Evolutionary conservation across 1,139 yeast species (phyloP), one percentile per base, ranked within the genome.

Genomic region (Entelexis sorbosivorans): DNA sequence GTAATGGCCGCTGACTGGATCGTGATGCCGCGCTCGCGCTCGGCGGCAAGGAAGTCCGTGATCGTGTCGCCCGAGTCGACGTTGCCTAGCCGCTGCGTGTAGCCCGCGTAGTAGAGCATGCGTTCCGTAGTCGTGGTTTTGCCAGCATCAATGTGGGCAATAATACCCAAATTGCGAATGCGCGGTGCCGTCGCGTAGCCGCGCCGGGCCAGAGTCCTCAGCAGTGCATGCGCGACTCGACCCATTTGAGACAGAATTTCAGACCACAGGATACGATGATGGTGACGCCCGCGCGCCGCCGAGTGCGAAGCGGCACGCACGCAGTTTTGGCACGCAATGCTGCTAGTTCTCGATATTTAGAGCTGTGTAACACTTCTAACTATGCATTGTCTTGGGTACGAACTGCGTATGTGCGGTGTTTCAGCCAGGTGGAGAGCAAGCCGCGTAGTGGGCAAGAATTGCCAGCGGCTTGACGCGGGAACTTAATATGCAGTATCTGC

Each of bases 21-120:
- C 0, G 99, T 91, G 56, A 91, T 91, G 1, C 99, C 99, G 57
- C 99, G 73, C 54, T 82, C 83, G 51, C 96, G 73, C 64, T 91
- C 99, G 40, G 93, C 88, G 0, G 93, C 88, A 39, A 91, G 68
- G 60, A 80, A 91, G 65, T 91, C 99, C 10, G 96, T 91, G 1
- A 89, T 94, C 0, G 99, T 91, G 61, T 91, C 96, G 24, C 98
- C 98, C 60, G 88, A 86, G 61, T 91, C 98, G 7, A 91, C 98
- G 62, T 91, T 83, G 1, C 99, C 99, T 3, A 91, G 82, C 34
- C 88, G 66, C 36, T 73, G 73, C 0, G 85, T 91, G 55, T 81
- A 75, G 0, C 98, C 98, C 54, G 91, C 77, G 63, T 84, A 89
- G 63, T 75, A 91, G 20, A 91, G 76, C 89, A 91, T 84, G 50